These are phyloP conservation scores for Sporobolomyces roseus DNA, from an alignment of 768 basidiomycete genomes.

Conservation along the genomic window DNA sequence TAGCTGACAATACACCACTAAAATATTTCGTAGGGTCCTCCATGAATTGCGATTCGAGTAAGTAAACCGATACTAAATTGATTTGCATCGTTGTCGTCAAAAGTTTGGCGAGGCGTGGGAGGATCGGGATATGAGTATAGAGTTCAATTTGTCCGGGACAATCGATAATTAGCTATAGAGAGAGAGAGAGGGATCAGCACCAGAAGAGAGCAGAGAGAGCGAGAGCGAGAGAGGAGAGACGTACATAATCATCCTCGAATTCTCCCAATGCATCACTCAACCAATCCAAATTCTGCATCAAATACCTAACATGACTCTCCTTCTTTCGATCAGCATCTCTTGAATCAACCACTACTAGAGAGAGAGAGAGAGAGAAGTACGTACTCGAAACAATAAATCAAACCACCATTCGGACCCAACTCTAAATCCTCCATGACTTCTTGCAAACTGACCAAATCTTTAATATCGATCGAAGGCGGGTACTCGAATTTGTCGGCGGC, in stretches of 20 bases:
- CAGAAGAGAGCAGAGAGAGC: neutral
- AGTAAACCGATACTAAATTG: constrained; percentile 80
- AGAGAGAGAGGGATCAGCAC: neutral
- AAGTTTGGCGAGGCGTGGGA: constrained; percentile 73
- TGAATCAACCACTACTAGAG: neutral
- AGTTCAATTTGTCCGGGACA: constrained; percentile 97
- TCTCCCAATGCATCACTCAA: constrained; percentile 91
- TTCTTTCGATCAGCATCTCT: neutral
- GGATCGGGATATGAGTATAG: constrained; percentile 95
- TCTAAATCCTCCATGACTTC: constrained; percentile 95
- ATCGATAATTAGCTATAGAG: constrained; percentile 63
- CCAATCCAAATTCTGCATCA: constrained; percentile 97
- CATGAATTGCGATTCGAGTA: constrained; percentile 98
- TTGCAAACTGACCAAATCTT: constrained; percentile 81
- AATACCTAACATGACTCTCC: constrained; percentile 61
- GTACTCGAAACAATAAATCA: constrained; percentile 99
- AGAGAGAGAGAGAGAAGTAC: constrained; percentile 50
- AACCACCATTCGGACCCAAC: constrained; percentile 93
- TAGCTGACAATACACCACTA: constrained; percentile 91
- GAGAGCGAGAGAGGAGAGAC: neutral
- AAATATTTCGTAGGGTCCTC: constrained; percentile 99
- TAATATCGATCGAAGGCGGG: constrained; percentile 87
- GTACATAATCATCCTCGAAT: constrained; percentile 85
- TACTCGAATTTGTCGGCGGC: constrained; percentile 92
- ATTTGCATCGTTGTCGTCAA: constrained; percentile 70